phyloP scores from a whole-genome alignment of 352 stramenopile species.

The Pythium aquatile region DNA sequence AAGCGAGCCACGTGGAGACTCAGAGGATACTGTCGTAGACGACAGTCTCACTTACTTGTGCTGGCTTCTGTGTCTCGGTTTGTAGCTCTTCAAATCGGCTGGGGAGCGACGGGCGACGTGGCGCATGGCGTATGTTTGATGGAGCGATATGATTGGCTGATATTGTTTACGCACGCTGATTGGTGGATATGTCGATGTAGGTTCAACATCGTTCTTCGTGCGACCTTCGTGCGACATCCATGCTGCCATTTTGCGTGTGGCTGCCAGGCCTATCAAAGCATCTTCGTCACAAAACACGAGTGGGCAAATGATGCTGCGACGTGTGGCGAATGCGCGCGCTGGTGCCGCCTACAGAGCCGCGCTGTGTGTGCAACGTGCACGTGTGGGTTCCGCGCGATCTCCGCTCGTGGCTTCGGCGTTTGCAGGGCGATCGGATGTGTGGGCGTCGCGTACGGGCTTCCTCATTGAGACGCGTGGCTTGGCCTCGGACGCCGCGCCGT shows the following conservation, averaged over 20 bases:
- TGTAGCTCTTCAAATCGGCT: not conserved
- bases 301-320: conserved; percentile 8
- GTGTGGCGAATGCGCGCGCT: not conserved
- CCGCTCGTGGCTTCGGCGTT: not conserved
- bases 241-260: not conserved
- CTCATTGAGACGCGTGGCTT: not conserved
- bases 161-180: conserved; percentile 10
- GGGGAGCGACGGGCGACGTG: conserved; percentile 1
- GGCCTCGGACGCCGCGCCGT: not conserved
- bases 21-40: not conserved
- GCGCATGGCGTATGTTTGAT: conserved; percentile 11
- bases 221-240: conserved; percentile 21
- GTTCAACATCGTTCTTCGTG: conserved; percentile 12
- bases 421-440: not conserved
- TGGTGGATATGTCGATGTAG: conserved; percentile 6
- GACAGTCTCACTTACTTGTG: not conserved
- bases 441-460: not conserved
- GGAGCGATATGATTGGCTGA: conserved; percentile 6
- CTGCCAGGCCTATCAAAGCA: not conserved
- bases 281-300: not conserved
- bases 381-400: not conserved
- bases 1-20: not conserved
- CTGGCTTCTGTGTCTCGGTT: not conserved
- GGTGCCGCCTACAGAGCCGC: not conserved
- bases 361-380: not conserved